These are phyloP conservation scores for Candida corydali DNA, from an alignment of 805 yeast species.

Conservation along the genomic window DNA sequence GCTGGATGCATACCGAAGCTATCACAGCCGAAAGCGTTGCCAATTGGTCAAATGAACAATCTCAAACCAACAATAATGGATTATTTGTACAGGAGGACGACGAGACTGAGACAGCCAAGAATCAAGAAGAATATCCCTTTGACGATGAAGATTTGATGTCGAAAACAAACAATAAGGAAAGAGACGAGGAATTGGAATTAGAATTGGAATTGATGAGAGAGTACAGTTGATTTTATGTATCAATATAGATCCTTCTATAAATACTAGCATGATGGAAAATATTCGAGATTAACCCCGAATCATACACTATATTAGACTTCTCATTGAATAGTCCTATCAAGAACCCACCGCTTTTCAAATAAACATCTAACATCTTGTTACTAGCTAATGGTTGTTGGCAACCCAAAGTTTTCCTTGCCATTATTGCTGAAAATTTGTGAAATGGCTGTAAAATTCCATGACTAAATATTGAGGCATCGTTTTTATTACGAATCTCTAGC, in stretches of 20 bases:
- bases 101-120: conserved; percentile 13
- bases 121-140: conserved; percentile 9
- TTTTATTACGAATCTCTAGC: conserved; percentile 32
- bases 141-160: conserved; percentile 19
- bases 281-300: conserved; percentile 38
- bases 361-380: conserved; percentile 34
- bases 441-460: conserved; percentile 55
- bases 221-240: conserved; percentile 20
- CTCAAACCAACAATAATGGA: conserved; percentile 12
- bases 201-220: conserved; percentile 38
- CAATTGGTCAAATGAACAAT: neutral
- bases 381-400: conserved; percentile 2
- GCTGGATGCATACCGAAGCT: conserved; percentile 21
- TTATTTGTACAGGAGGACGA: conserved; percentile 29
- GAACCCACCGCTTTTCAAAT: conserved; percentile 50
- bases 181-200: conserved; percentile 29
- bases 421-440: conserved; percentile 37
- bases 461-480: conserved; percentile 28
- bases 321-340: conserved; percentile 44
- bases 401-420: conserved; percentile 31
- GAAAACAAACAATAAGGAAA: conserved; percentile 10
- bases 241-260: conserved; percentile 45
- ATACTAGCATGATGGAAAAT: conserved; percentile 45
- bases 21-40: conserved; percentile 1
- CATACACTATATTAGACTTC: conserved; percentile 15